Evolutionary conservation across 2,329 filamentous ascomycete species (phyloP).

Genomic region (Cladophialophora yegresii): DNA sequence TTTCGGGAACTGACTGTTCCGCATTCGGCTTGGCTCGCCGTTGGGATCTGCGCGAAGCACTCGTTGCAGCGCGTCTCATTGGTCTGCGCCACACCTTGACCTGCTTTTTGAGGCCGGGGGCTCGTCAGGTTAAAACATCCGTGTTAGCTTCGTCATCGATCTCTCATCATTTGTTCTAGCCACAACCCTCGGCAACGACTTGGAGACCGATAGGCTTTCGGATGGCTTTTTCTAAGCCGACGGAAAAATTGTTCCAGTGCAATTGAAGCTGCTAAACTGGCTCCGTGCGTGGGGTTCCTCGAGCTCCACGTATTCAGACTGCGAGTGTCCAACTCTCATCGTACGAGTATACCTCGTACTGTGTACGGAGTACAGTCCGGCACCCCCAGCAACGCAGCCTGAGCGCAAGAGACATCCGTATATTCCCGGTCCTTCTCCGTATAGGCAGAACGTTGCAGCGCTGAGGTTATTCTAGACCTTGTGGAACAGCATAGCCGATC

Average conservation of each 20-base stretch:
- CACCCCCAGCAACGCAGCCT: background rate
- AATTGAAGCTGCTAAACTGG: background rate
- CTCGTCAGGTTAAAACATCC: background rate
- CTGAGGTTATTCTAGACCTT: background rate
- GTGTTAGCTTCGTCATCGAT: conserved; percentile 1
- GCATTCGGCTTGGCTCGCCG: background rate
- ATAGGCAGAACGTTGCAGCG: background rate
- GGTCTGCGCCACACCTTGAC: conserved; percentile 12
- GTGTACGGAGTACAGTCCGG: too few relatives aligned
- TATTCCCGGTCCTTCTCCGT: background rate
- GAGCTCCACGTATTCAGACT: background rate
- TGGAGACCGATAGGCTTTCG: background rate
- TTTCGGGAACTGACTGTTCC: background rate
- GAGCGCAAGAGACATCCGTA: background rate
- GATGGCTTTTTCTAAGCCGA: background rate
- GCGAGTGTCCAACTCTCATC: background rate
- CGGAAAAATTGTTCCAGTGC: too few relatives aligned
- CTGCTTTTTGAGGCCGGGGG: background rate
- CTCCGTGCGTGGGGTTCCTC: background rate
- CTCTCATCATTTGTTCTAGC: conserved; percentile 8
- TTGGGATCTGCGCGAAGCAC: background rate
- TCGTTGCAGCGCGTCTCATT: background rate
- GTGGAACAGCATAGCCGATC: background rate
- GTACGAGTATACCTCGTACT: background rate
- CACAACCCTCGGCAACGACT: background rate